Evolutionary conservation across 371 early-diverging fungal genomes (phyloP), one percentile per base, ranked within the genome.

Genomic region (Lichtheimia corymbifera): DNA sequence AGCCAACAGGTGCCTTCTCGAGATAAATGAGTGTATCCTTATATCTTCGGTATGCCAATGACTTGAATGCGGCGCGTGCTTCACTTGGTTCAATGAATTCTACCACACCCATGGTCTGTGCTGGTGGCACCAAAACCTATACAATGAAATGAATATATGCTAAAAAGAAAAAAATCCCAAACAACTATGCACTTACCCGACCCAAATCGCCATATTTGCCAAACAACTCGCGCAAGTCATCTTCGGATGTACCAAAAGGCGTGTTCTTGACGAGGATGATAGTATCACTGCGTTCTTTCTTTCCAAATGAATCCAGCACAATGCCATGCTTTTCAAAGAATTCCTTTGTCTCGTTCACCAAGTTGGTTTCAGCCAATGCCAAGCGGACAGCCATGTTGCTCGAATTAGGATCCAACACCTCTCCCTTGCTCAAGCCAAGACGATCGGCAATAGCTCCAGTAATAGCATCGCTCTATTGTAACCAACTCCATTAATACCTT

Each of bases 341-440:
- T 50, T 86, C 74, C 70, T 97, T 97, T 15, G 97, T 97, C 68
- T 97, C 97, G 70, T 83, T 85, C 54, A 97, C 88, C 53, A 98
- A 88, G 64, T 97, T 91, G 0, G 98, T 97, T 76, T 98, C 98
- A 15, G 98, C 98, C 43, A 97, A 82, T 0, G 98, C 97, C 53
- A 97, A 77, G 25, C 96, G 86, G 3, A 96, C 96, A 20, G 97
- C 96, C 77, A 94, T 84, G 71, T 96, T 95, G 28, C 92, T 92
- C 15, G 91, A 83, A 24, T 87, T 88, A 4, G 93, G 85, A 72
- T 93, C 91, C 64, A 98, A 70, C 12, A 98, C 87, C 12, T 95
- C 96, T 13, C 87, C 79, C 71, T 98, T 98, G 54, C 83, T 77
- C 7, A 98, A 89, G 53, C 86, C 88, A 22, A 98, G 79, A 53